Conservation (phyloP, 768 basidiomycete genomes). For the Lactarius psammicola region DNA sequence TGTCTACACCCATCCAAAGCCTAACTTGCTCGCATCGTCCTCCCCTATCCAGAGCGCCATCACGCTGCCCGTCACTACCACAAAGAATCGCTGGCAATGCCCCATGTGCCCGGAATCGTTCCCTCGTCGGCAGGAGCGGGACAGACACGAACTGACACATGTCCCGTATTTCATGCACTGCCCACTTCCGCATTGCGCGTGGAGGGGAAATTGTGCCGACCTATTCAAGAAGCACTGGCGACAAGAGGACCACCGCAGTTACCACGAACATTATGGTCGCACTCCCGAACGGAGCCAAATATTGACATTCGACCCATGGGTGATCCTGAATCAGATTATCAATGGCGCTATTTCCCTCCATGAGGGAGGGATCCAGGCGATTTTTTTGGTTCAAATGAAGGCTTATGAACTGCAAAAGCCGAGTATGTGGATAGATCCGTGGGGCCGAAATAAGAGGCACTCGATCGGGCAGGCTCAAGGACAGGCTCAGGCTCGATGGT, state of each 20-base stretch:
- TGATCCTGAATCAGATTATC: background rate
- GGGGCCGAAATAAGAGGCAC: background rate
- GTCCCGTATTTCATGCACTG: background rate
- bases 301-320: background rate
- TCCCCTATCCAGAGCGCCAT: background rate
- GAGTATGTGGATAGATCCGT: background rate
- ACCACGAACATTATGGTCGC: background rate
- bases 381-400: background rate
- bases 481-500: no score
- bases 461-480: background rate
- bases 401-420: background rate
- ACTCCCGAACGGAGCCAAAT: background rate
- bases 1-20: background rate
- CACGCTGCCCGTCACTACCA: no score
- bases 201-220: slow-evolving; percentile 1
- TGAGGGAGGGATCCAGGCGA: background rate
- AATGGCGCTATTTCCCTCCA: background rate
- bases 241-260: background rate
- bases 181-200: background rate
- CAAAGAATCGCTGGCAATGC: background rate
- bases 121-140: background rate
- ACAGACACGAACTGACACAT: background rate
- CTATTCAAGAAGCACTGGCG: background rate
- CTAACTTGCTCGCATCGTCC: background rate
- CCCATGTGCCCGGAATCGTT: background rate